phyloP scores from a whole-genome alignment of 2,329 filamentous ascomycete species.

The Alternaria ethzedia region DNA sequence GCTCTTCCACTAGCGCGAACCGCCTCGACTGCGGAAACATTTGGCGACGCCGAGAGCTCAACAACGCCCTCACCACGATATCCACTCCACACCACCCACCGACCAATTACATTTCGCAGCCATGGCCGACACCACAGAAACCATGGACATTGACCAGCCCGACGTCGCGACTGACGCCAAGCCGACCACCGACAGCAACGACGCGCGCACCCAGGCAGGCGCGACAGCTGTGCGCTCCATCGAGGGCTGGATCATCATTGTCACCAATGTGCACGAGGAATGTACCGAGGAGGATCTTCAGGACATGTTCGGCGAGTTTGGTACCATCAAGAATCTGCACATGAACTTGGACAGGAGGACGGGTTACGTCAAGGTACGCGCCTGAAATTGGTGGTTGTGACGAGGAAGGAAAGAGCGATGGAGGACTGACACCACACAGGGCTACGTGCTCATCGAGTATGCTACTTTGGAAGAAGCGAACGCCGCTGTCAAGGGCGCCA shows the following conservation, averaged over 20 bases:
- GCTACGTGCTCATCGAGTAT: conserved; percentile 86
- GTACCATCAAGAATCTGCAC: conserved; percentile 87
- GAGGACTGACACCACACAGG: conserved; percentile 57
- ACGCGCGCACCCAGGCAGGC: conserved; percentile 75
- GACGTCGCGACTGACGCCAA: conserved; percentile 13
- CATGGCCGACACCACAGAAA: conserved; percentile 53
- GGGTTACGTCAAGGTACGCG: conserved; percentile 81
- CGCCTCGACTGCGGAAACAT: conserved; percentile 10
- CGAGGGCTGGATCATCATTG: conserved; percentile 87
- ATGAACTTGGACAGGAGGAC: conserved; percentile 82
- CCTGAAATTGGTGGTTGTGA: background rate
- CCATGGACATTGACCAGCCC: conserved; percentile 53
- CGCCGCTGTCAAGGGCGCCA: conserved; percentile 81
- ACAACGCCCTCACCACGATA: background rate
- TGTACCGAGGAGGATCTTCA: conserved; percentile 82
- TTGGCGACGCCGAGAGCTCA: conserved; percentile 11
- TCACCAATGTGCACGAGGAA: conserved; percentile 87
- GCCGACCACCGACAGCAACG: conserved; percentile 54
- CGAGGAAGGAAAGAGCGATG: background rate
- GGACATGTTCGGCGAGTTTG: conserved; percentile 82
- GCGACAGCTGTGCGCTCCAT: conserved; percentile 85
- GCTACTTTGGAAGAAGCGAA: conserved; percentile 78
- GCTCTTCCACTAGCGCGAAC: conserved; percentile 12
- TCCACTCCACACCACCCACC: background rate
- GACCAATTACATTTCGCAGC: conserved; percentile 17